Evolutionary conservation across 495 filamentous ascomycete species (phyloP), one percentile per base, ranked within the genome.

Genomic region (Pseudoneurospora amorphoporcata): DNA sequence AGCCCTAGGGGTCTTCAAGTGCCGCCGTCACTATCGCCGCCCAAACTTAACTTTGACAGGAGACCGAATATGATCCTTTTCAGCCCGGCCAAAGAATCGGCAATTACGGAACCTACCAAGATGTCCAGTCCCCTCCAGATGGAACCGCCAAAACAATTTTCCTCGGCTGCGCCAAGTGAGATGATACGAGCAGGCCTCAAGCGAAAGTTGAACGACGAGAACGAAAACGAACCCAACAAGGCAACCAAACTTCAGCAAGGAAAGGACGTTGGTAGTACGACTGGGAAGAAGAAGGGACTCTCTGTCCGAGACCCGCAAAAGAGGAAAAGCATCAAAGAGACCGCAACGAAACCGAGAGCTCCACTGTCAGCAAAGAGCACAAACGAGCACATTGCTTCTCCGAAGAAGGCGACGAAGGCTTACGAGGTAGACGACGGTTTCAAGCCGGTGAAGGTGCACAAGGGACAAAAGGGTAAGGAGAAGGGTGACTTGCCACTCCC

Each of bases 291-390:
- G 35, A 78, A 79, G 69, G 39, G 32, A 7, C 61, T 73, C 23
- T 69, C 75, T 8, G 39, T 38, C 4, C 71, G 74, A 3, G 70
- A 73, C 9, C 19, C 72, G 23, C 73, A 76, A 19, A 75, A 76
- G 72, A 70, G 71, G 45, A 77, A 72, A 71, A 75, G 75, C 14
- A 80, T 84, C 38, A 84, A 82, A 29, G 80, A 83, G 40, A 65
- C 74, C 12, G n/a, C 70, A 43, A n/a, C 58, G 42, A 53, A 71
- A 23, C 73, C 75, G 70, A 81, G 83, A 71, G 83, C 79, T 39
- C 82, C 84, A 10, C 75, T 86, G 8, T 77, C 81, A 10, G 78
- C 79, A 43, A 86, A 85, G 75, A 85, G 77, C 77, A 81, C 84
- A 29, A 86, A 86, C 72, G 83, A 84, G 69, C 79, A 80, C 74